A percentile compares a stretch with the other conserved stretches of the same genome.
These are phyloP conservation scores for Penicillium argentinense DNA, from an alignment of 495 filamentous ascomycete species.

Conservation along the genomic window DNA sequence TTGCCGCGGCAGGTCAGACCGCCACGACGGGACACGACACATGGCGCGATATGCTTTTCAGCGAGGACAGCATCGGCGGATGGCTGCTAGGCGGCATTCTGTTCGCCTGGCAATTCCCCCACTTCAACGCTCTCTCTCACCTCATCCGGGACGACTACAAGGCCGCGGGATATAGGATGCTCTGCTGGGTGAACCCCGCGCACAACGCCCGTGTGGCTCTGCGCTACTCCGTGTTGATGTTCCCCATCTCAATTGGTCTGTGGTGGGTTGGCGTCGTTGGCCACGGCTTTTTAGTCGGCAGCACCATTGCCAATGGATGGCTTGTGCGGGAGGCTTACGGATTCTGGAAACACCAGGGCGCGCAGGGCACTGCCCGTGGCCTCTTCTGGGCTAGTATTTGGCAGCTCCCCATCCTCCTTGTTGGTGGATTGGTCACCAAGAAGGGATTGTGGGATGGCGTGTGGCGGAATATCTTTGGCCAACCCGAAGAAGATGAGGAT, in stretches of 20 bases:
- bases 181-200: slow-evolving; percentile 82
- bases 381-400: slow-evolving; percentile 98
- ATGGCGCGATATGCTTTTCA: slow-evolving; percentile 78
- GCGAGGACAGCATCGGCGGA: slow-evolving; percentile 70
- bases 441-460: slow-evolving; percentile 89
- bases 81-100: slow-evolving; percentile 85
- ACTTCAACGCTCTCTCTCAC: slow-evolving; percentile 93
- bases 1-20: slow-evolving; percentile 84
- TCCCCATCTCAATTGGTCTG: slow-evolving; percentile 82
- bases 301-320: slow-evolving; percentile 83
- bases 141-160: slow-evolving; percentile 87
- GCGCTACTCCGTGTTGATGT: slow-evolving; percentile 81
- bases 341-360: slow-evolving; percentile 79
- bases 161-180: slow-evolving; percentile 85
- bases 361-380: slow-evolving; percentile 76
- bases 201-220: slow-evolving; percentile 83
- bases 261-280: slow-evolving; percentile 85
- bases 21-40: slow-evolving; percentile 67
- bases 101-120: slow-evolving; percentile 97
- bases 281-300: slow-evolving; percentile 79
- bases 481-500: slow-evolving; percentile 44
- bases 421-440: slow-evolving; percentile 90
- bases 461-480: slow-evolving; percentile 65
- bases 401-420: slow-evolving; percentile 89
- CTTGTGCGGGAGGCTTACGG: slow-evolving; percentile 74